Evolutionary conservation across 192 early-diverging fungal species (phyloP), one percentile per base, ranked within the genome.

Genomic region (Coemansia sp.): DNA sequence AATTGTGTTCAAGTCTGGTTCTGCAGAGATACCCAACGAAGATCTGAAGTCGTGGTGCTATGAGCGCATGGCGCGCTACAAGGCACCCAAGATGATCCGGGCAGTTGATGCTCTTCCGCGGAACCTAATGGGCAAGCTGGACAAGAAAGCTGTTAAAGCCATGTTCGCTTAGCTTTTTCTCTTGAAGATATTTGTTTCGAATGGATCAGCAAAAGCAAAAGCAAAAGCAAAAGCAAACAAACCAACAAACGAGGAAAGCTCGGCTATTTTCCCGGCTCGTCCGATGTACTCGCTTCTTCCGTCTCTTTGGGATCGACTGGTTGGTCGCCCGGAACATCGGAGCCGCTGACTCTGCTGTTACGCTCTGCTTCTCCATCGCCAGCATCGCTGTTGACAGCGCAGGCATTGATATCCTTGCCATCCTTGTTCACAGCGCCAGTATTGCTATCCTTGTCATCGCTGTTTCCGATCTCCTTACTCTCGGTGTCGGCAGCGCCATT

Each of bases 101-200:
- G 46, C 80, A 4, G 71, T 86, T 2, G 84, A 89, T 39, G 69
- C 74, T 26, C 69, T 96, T 66, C 94, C 93, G 8, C 84, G 90
- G 35, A 96, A 96, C 64, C 87, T 89, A 6, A 94, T 96, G 92
- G 92, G 93, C 26, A 96, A 96, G 82, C 87, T 95, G 12, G 91
- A 89, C 71, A 96, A 96, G 72, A 94, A 92, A 74, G 87, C 85
- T 7, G 76, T 95, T 39, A 67, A 81, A 39, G 64, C 62, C 11
- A 49, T 88, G 36, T 93, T 92, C 67, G 30, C 8, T 14, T 62
- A 55, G 30, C 23, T 2, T 35, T 6, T 34, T 18, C 0, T 18
- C 36, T 6, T 38, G 6, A 41, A 5, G 6, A 41, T 16, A 1
- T 46, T 46, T 18, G 6, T 46, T 30, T 30, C 30, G 30, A 30